These are phyloP conservation scores for Pinus taeda DNA, from an alignment of 75 land plant species.

Conservation along the genomic window DNA sequence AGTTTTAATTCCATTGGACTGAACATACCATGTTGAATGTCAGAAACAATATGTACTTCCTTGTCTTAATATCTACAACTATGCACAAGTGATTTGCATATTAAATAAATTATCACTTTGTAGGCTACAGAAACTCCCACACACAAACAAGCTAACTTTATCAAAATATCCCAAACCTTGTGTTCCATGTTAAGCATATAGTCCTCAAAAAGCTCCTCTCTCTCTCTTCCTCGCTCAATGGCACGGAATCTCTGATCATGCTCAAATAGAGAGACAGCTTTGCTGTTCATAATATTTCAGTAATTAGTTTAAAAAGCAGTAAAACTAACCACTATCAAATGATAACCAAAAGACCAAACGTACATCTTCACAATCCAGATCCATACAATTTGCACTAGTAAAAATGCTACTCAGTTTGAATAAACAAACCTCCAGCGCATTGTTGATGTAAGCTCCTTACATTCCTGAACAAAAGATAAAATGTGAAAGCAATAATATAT, in stretches of 20 bases:
- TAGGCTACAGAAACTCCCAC: background rate
- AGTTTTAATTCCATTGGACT: background rate
- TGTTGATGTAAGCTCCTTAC: slow-evolving; percentile 74
- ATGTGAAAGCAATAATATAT: background rate
- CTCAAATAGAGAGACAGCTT: slow-evolving; percentile 73
- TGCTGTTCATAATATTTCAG: slow-evolving; percentile 40
- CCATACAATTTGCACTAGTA: background rate
- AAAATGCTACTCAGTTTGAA: background rate
- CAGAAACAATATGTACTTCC: background rate
- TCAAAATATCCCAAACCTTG: slow-evolving; percentile 42
- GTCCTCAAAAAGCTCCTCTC: slow-evolving; percentile 81
- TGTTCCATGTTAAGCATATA: slow-evolving; percentile 70
- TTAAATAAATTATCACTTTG: too few relatives aligned
- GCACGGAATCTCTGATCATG: slow-evolving; percentile 87
- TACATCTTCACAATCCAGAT: background rate
- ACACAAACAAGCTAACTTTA: background rate
- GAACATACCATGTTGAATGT: background rate
- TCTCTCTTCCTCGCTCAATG: slow-evolving; percentile 79
- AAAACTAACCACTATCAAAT: background rate
- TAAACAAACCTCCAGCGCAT: slow-evolving; percentile 78
- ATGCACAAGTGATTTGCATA: too few relatives aligned
- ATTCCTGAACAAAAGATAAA: slow-evolving; percentile 55
- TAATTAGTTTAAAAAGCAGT: background rate
- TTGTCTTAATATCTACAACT: background rate
- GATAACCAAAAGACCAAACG: background rate